These are phyloP conservation scores for Phytopythium helicoides DNA, from an alignment of 352 stramenopile genomes.

Conservation along the genomic window DNA sequence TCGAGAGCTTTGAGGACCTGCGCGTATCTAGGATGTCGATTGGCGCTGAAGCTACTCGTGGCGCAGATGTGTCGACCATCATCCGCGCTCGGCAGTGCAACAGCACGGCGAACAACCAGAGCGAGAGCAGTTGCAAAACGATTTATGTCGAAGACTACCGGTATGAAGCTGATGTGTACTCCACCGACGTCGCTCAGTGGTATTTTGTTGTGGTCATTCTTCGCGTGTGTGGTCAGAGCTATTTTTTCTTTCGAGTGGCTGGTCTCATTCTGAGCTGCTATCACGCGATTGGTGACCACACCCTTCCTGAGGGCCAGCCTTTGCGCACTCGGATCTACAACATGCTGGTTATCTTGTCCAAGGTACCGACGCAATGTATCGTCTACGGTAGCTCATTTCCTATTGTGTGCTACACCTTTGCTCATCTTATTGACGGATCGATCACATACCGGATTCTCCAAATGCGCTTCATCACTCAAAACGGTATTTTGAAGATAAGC, in stretches of 20 bases:
- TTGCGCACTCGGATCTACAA: slow-evolving; percentile 3
- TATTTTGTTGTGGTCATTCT: slow-evolving; percentile 24
- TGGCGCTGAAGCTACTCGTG: not conserved
- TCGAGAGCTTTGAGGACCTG: not conserved
- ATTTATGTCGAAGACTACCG: slow-evolving; percentile 44
- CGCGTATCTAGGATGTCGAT: not conserved
- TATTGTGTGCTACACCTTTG: slow-evolving; percentile 36
- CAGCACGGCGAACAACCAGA: not conserved
- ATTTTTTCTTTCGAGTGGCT: slow-evolving; percentile 31
- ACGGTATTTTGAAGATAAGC: slow-evolving; percentile 24
- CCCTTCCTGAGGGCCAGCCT: not conserved
- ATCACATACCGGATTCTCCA: slow-evolving; percentile 35
- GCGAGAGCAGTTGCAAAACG: slow-evolving; percentile 19
- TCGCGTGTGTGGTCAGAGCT: slow-evolving; percentile 28
- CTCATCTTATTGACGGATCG: slow-evolving; percentile 41
- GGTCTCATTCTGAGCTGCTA: slow-evolving; percentile 29
- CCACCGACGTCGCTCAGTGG: slow-evolving; percentile 26
- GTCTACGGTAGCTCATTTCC: slow-evolving; percentile 46
- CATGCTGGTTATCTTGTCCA: slow-evolving; percentile 26
- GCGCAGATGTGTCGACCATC: not conserved
- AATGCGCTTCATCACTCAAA: slow-evolving; percentile 25
- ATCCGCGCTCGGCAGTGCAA: slow-evolving; percentile 1
- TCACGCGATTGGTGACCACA: slow-evolving; percentile 10
- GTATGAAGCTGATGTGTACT: slow-evolving; percentile 27
- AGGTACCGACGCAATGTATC: slow-evolving; percentile 43